A percentile compares a stretch with the other conserved stretches of the same genome.
phyloP scores from a whole-genome alignment of 2,329 filamentous ascomycete genomes.

The Lecanosticta acicola region DNA sequence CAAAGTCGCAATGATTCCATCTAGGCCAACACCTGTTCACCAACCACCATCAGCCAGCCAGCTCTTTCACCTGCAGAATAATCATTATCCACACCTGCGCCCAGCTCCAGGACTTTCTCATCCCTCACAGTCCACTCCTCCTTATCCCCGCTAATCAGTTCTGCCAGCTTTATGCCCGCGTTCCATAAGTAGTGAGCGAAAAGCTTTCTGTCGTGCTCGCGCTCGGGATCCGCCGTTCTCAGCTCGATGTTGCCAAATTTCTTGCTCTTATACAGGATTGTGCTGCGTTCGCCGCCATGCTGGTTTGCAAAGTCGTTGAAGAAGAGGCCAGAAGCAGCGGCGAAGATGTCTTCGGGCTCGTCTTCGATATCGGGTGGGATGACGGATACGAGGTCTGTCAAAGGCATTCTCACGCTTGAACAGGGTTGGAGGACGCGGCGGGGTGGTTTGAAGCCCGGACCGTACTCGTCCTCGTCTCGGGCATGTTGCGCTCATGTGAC shows the following conservation, averaged over 20 bases:
- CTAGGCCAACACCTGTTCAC: constrained; percentile 40
- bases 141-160: constrained; percentile 35
- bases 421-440: too few species aligned
- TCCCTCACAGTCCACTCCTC: constrained; percentile 46
- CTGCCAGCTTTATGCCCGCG: constrained; percentile 46
- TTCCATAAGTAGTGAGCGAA: constrained; percentile 75
- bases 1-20: constrained; percentile 43
- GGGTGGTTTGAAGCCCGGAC: too few species aligned
- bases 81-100: constrained; percentile 52
- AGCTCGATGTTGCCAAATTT: constrained; percentile 38
- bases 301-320: constrained; percentile 63
- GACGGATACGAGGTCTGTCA: constrained; percentile 28
- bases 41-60: constrained; percentile 19
- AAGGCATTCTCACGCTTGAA: constrained; percentile 14
- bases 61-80: constrained; percentile 19
- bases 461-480: too few species aligned
- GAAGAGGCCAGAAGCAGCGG: constrained; percentile 55
- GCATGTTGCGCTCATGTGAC: too few species aligned
- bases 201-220: constrained; percentile 52
- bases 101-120: constrained; percentile 57
- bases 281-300: constrained; percentile 58
- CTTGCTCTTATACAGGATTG: constrained; percentile 50
- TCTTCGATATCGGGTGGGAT: constrained; percentile 18
- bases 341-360: constrained; percentile 44
- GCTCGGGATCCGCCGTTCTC: constrained; percentile 41